Evolutionary conservation across 2,329 filamentous ascomycete genomes (phyloP).

Genomic region (Cucurbitaria berberidis): DNA sequence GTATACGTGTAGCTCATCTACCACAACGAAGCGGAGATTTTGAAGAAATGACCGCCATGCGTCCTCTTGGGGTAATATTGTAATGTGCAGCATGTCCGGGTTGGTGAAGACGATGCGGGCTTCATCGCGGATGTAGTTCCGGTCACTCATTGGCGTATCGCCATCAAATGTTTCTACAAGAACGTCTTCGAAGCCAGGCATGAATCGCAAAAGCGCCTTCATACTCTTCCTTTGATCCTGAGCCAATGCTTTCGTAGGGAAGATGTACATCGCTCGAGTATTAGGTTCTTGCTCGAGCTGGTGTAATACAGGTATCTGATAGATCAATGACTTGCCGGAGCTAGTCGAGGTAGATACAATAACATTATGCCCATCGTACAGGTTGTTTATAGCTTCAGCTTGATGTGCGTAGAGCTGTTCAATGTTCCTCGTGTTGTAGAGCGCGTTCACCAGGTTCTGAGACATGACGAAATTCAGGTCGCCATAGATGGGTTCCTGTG

Average conservation of each 20-base stretch:
- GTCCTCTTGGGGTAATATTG: constrained; percentile 89
- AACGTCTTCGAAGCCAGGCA: constrained; percentile 75
- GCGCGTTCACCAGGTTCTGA: constrained; percentile 90
- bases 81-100: constrained; percentile 96
- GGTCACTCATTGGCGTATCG: constrained; percentile 82
- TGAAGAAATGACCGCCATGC: constrained; percentile 87
- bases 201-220: constrained; percentile 80
- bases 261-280: constrained; percentile 94
- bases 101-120: constrained; percentile 96
- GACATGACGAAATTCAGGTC: constrained; percentile 86
- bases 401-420: constrained; percentile 89
- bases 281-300: constrained; percentile 78
- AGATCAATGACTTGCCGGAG: constrained; percentile 97
- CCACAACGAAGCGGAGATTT: constrained; percentile 86
- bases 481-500: constrained; percentile 80
- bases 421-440: constrained; percentile 91
- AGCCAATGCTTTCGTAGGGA: constrained; percentile 93
- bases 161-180: constrained; percentile 95
- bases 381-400: constrained; percentile 87
- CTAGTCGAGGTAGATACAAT: constrained; percentile 95
- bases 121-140: constrained; percentile 82
- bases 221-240: constrained; percentile 92
- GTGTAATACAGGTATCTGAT: constrained; percentile 90
- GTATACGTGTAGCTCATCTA: constrained; percentile 90
- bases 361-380: constrained; percentile 82